Evolutionary conservation across 1,284 basidiomycete species (phyloP).

Genomic region (Coriolopsis trogii): DNA sequence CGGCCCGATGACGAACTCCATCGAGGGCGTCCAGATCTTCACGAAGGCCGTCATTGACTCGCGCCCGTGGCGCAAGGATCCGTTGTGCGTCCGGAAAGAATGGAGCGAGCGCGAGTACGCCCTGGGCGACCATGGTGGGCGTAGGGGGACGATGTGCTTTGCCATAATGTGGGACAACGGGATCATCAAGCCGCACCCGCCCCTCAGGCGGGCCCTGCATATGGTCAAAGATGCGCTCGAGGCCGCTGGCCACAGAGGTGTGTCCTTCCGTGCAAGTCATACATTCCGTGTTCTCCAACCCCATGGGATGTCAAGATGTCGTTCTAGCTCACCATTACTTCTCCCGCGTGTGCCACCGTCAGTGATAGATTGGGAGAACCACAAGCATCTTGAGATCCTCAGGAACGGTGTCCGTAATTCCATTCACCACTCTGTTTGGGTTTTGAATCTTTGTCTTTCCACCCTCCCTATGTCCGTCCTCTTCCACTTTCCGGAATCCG

Average conservation of each 20-base stretch:
- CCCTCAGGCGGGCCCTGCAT: constrained; percentile 50
- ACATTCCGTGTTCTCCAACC: no score
- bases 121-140: constrained; percentile 47
- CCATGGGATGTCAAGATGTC: no score
- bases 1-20: constrained; percentile 53
- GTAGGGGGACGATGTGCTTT: constrained; percentile 45
- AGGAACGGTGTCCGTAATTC: constrained; percentile 50
- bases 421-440: no score
- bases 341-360: neutral
- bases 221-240: constrained; percentile 48
- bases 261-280: neutral
- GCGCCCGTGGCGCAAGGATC: constrained; percentile 56
- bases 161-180: constrained; percentile 53
- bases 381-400: constrained; percentile 57
- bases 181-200: constrained; percentile 52
- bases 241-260: constrained; percentile 51
- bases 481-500: neutral
- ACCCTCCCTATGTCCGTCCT: neutral
- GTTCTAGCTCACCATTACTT: neutral
- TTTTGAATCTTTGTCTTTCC: neutral
- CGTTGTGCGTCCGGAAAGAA: constrained; percentile 48
- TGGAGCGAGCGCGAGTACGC: constrained; percentile 48
- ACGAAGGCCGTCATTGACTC: constrained; percentile 47
- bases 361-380: constrained; percentile 61
- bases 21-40: constrained; percentile 51